Evolutionary conservation across 164 flowering plant genomes (phyloP).

Genomic region (grape (Vitis vinifera)): ASM3070453v1 NC_081809.1:5264501-5265000

Average conservation of each 20-base stretch:
- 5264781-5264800: slow-evolving; percentile 16
- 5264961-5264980: slow-evolving; percentile 15
- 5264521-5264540: slow-evolving; percentile 21
- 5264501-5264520: slow-evolving; percentile 23
- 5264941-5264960: slow-evolving; percentile 21
- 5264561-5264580: slow-evolving; percentile 11
- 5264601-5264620: slow-evolving; percentile 9
- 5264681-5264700: slow-evolving; percentile 15
- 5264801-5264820: slow-evolving; percentile 10
- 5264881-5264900: slow-evolving; percentile 4
- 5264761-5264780: slow-evolving; percentile 16
- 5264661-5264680: slow-evolving; percentile 22
- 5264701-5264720: slow-evolving; percentile 26
- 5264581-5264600: neutral
- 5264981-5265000: slow-evolving; percentile 11
- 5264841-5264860: slow-evolving; percentile 18
- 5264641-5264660: slow-evolving; percentile 20
- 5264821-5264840: slow-evolving; percentile 8
- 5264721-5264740: slow-evolving; percentile 18
- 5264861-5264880: slow-evolving; percentile 22
- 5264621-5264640: slow-evolving; percentile 19
- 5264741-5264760: slow-evolving; percentile 18
- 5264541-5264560: slow-evolving; percentile 17
- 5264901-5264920: slow-evolving; percentile 22
- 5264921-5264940: slow-evolving; percentile 22